These are phyloP conservation scores for Volvox africanus DNA, from an alignment of 139 green algal genomes.

Conservation along the genomic window DNA sequence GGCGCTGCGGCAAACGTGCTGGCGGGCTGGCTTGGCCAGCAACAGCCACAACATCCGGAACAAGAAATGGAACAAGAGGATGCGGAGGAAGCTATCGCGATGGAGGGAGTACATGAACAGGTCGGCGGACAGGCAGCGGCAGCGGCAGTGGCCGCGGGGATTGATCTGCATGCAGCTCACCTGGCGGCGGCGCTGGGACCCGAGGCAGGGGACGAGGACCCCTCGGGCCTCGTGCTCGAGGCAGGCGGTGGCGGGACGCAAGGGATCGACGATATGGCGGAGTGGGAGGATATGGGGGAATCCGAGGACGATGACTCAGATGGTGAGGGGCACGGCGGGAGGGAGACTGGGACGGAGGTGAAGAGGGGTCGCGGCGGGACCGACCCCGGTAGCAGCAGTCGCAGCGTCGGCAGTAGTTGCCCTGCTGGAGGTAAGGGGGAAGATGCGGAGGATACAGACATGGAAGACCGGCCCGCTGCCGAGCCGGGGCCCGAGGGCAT, in stretches of 20 bases:
- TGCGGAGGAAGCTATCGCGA: too few species aligned
- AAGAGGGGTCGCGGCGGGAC: background rate
- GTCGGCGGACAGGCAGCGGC: too few species aligned
- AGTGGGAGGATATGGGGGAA: conserved; percentile 1
- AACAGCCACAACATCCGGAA: background rate
- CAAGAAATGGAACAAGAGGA: too few species aligned
- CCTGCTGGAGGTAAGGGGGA: background rate
- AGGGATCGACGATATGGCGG: background rate
- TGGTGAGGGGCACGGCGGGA: background rate
- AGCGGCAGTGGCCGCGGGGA: background rate
- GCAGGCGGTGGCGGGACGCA: too few species aligned
- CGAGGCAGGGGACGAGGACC: background rate
- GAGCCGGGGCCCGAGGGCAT: background rate
- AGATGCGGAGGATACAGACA: background rate
- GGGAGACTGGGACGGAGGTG: background rate
- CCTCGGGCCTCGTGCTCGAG: too few species aligned
- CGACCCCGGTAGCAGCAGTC: background rate
- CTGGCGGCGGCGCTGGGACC: background rate
- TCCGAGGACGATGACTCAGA: background rate
- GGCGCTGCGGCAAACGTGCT: background rate
- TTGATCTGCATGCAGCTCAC: too few species aligned
- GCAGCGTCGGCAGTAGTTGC: background rate
- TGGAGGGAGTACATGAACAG: too few species aligned
- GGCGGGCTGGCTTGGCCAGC: background rate
- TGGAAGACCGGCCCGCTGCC: background rate